Evolutionary conservation across 1,284 basidiomycete species (phyloP).

Genomic region (Hymenochaete sp.): DNA sequence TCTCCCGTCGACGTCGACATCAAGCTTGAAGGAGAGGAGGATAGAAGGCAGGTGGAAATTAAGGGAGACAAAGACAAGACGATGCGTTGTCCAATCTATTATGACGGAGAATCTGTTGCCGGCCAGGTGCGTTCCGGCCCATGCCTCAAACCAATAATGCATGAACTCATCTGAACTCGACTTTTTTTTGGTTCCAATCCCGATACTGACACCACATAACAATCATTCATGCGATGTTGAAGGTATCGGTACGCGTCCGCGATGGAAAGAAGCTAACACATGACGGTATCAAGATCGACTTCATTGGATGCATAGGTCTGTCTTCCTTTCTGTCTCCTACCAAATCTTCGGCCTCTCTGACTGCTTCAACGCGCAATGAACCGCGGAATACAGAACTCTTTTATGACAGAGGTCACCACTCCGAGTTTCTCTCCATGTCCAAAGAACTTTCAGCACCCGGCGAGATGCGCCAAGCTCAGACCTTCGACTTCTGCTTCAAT

Average conservation of each 20-base stretch:
- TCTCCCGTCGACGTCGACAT: slow-evolving; percentile 52
- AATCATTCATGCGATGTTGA: no score
- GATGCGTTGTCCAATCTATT: slow-evolving; percentile 86
- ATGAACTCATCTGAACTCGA: no score
- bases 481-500: slow-evolving; percentile 95
- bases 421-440: slow-evolving; percentile 92
- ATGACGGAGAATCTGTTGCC: slow-evolving; percentile 84
- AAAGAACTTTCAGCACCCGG: slow-evolving; percentile 93
- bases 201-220: slow-evolving; percentile 3
- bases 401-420: slow-evolving; percentile 95
- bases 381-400: slow-evolving; percentile 65
- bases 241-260: slow-evolving; percentile 84
- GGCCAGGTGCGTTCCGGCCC: slow-evolving; percentile 74
- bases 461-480: slow-evolving; percentile 91
- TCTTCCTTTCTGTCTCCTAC: slow-evolving; percentile 13
- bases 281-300: slow-evolving; percentile 97
- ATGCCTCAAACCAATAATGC: no score
- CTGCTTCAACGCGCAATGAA: neutral
- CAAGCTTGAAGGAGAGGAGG: slow-evolving; percentile 43
- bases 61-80: slow-evolving; percentile 37
- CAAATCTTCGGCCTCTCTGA: neutral
- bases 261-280: slow-evolving; percentile 95
- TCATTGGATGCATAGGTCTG: slow-evolving; percentile 92
- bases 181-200: no score
- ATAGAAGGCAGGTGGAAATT: slow-evolving; percentile 46